Base-by-base conservation (phyloP, 2,329 filamentous ascomycete genomes). In the Trichothecium roseum region DNA sequence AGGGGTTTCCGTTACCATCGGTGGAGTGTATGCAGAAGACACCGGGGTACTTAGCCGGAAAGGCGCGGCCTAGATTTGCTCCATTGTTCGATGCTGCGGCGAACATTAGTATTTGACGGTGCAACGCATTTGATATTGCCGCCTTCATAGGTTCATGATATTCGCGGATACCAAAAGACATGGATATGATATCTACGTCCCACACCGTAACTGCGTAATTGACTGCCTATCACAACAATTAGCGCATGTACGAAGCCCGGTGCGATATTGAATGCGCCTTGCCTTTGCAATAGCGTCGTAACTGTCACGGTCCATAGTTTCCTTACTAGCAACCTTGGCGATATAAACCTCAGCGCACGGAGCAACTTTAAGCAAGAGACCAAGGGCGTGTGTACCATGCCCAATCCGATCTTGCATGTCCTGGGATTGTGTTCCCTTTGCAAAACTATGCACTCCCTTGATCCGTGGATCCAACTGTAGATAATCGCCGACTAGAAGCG, bases 101-200 rank as follows among this genome's bases (percentile, higher is more conserved):
- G 26, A 44, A 44, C 29, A 42, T 29, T 16, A 44, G 34, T 7
- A 37, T 28, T 13, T 37, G 32, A 12, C 34, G 34, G 14, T 17
- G 9, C 9, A 17, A n/a, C 9, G 35, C 32, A 24, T 34, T 17
- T 6, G 18, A 13, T 15, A 43, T 34, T 8, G 39, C 39, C 5
- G 8, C 8, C 13, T 41, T 14, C 5, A 43, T 18, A 5, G n/a
- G 17, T 3, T 37, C 27, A n/a, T 41, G 12, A 12, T 18, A n/a
- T 12, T 33, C 27, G 12, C 24, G 37, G n/a, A 18, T 37, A 3
- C 46, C 48, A 28, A 47, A 46, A 2, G 43, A 47, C 42, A 47
- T 43, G 20, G 42, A 47, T 16, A 47, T 43, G 15, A 47, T 40
- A 14, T 47, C 45, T 4, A 44, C 43, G 1, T 36, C n/a, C 40